Evolutionary conservation across 1,139 yeast species (phyloP).

Genomic region (Barnettozyma hawaiiensis): DNA sequence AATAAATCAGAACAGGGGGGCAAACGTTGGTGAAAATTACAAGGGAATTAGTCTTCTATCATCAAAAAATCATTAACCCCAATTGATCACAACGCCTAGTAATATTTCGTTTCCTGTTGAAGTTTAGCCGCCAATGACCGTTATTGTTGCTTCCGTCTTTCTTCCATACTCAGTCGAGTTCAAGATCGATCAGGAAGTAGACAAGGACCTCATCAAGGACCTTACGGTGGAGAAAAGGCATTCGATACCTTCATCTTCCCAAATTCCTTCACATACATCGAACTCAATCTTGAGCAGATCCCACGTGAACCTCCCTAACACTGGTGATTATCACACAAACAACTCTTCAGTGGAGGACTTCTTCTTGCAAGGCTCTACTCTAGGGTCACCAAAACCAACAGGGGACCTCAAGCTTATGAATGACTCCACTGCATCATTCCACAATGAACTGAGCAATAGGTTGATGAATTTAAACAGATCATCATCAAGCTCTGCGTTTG

Average conservation of each 20-base stretch:
- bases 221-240: conserved; percentile 9
- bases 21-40: background rate
- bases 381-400: conserved; percentile 7
- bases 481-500: conserved; percentile 16
- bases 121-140: conserved; percentile 39
- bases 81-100: background rate
- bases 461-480: conserved; percentile 9
- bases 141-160: conserved; percentile 59
- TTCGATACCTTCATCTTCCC: background rate
- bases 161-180: conserved; percentile 71
- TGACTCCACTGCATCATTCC: conserved; percentile 3
- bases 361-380: conserved; percentile 12
- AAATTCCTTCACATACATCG: background rate
- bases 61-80: background rate
- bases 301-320: background rate
- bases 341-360: conserved; percentile 24
- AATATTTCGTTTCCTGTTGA: background rate
- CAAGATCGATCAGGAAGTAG: conserved; percentile 35
- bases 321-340: conserved; percentile 7
- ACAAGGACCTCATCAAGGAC: conserved; percentile 23
- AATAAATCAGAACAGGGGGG: too few species aligned
- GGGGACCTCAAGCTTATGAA: background rate
- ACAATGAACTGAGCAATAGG: conserved; percentile 11
- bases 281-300: conserved; percentile 7
- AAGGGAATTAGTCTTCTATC: conserved; percentile 5